Percentiles rank a stretch among this genome's conserved stretches.
These are phyloP conservation scores for Trametes villosa DNA, from an alignment of 768 basidiomycete genomes.

Conservation along the genomic window DNA sequence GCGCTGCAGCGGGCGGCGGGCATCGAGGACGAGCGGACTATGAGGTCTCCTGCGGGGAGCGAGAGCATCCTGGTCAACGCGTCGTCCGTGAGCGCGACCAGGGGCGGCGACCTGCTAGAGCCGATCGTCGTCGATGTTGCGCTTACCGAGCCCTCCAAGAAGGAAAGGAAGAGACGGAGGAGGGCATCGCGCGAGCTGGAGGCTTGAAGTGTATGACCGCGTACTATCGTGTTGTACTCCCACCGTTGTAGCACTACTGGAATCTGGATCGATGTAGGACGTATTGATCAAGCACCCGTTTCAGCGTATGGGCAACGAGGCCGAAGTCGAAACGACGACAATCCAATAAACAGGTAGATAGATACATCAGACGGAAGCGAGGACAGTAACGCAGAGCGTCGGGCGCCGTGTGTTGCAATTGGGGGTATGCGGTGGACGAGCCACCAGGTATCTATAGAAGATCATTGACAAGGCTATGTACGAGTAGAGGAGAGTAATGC, in stretches of 20 bases:
- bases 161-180: not conserved
- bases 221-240: too few species aligned
- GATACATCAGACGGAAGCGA: constrained; percentile 7
- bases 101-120: not conserved
- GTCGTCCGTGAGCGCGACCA: not conserved
- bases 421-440: not conserved
- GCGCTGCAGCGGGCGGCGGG: not conserved
- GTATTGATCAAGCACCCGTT: too few species aligned
- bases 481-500: constrained; percentile 5
- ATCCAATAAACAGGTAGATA: constrained; percentile 12
- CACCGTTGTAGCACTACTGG: too few species aligned
- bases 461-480: constrained; percentile 7
- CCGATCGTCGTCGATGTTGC: not conserved
- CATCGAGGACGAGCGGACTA: too few species aligned
- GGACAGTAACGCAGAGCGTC: constrained; percentile 1
- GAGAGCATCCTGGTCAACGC: not conserved
- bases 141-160: not conserved
- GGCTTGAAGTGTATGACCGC: too few species aligned
- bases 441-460: constrained; percentile 18
- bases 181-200: too few species aligned
- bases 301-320: too few species aligned
- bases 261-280: too few species aligned
- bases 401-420: constrained; percentile 14
- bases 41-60: not conserved
- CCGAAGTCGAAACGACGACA: too few species aligned